phyloP scores from a whole-genome alignment of 2,329 filamentous ascomycete species.

The Piedraia hortae region DNA sequence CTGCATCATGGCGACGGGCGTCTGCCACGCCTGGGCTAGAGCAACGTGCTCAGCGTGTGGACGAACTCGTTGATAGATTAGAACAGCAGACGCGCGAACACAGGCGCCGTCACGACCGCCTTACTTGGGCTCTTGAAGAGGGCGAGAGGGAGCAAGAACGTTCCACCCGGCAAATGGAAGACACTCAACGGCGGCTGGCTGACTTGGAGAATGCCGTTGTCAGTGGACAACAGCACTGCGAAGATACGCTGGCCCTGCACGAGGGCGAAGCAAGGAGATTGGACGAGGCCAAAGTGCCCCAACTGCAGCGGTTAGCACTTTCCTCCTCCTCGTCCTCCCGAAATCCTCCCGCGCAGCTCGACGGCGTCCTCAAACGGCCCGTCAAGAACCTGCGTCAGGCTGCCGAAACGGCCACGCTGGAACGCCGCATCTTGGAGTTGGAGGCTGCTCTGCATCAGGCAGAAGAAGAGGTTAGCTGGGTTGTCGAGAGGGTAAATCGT shows the following conservation, averaged over 20 bases:
- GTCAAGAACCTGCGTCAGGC: conserved; percentile 23
- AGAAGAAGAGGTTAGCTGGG: conserved; percentile 59
- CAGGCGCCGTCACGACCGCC: conserved; percentile 41
- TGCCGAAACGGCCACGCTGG: conserved; percentile 45
- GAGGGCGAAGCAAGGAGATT: conserved; percentile 60
- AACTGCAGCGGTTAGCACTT: conserved; percentile 29
- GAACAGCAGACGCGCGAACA: conserved; percentile 59
- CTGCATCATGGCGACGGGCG: no score
- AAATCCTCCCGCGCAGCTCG: background rate
- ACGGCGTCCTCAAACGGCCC: conserved; percentile 24
- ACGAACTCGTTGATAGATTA: conserved; percentile 54
- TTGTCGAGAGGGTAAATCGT: conserved; percentile 54
- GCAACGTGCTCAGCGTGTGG: conserved; percentile 47
- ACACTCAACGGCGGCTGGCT: conserved; percentile 56
- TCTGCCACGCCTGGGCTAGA: no score
- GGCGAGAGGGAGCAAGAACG: conserved; percentile 61
- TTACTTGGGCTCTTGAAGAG: conserved; percentile 52
- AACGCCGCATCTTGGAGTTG: conserved; percentile 54
- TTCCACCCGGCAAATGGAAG: conserved; percentile 57
- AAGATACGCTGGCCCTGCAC: conserved; percentile 56
- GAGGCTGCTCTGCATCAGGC: conserved; percentile 54
- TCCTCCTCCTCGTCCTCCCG: conserved; percentile 21
- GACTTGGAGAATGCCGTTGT: conserved; percentile 62
- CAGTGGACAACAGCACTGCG: conserved; percentile 56
- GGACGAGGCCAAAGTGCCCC: conserved; percentile 47